Base-by-base conservation (phyloP, 441 rosid genomes). In the Syzygium malaccense region DNA sequence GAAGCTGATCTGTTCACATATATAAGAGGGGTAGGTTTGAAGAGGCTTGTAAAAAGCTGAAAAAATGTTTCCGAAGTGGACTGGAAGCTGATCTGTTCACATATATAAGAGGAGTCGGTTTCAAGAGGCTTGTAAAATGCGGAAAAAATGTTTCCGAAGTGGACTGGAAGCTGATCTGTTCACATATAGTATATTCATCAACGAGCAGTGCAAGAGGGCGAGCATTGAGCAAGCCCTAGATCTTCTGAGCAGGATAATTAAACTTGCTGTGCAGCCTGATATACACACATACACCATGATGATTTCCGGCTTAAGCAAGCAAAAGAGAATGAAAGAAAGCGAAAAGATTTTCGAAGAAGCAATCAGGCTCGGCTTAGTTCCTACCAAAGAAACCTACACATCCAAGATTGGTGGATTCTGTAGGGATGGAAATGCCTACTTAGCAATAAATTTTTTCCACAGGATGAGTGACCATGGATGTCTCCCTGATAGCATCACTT, bases 321-420 rank as follows among this genome's bases (percentile, higher is more conserved):
- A 93, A 89, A 94, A 92, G 83, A 89, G 88, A 90, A 93, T 95
- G 95, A 90, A 92, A 89, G 97, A 96, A 89, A 93, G 98, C 48
- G 94, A 95, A 94, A 92, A 90, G 87, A 90, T 97, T 89, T 95
- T 94, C 58, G 89, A 85, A 62, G 93, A 93, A 91, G 95, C 93
- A 57, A 87, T 94, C 60, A 88, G 90, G 68, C 91, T 89, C 4
- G 94, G 96, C 19, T 93, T 96, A 89, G 91, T 93, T 90, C 99
- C 98, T 86, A 95, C 96, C 33, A 97, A 96, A 91, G 95, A 97
- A 94, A 97, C 97, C 25, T 97, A 92, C 91, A 96, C 99, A 6
- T 96, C 99, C 15, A 94, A 96, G 96, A 92, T 97, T 19, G 90
- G 97, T 51, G 98, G 98, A 66, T 95, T 93, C 89, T 93, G 96